Percentiles rank a stretch among this genome's conserved stretches.
phyloP scores from a whole-genome alignment of 2,329 filamentous ascomycete genomes.

The Zarea fungicola region DNA sequence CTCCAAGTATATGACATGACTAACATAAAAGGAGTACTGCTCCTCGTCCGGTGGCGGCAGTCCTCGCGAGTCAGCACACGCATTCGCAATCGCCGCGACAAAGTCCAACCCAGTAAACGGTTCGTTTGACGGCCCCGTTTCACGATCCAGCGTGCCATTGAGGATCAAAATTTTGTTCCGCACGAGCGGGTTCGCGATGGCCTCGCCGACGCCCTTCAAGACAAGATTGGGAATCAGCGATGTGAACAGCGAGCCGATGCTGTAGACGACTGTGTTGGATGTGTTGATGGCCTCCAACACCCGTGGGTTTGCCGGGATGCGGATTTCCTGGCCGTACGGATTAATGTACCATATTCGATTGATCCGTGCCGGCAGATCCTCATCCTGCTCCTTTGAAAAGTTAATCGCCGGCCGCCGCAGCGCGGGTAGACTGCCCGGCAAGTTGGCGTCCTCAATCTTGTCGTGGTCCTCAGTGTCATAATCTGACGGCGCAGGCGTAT shows the following conservation, averaged over 20 bases:
- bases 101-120: constrained; percentile 77
- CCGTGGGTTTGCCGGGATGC: constrained; percentile 74
- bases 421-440: constrained; percentile 74
- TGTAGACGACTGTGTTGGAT: constrained; percentile 73
- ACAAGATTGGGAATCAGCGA: constrained; percentile 80
- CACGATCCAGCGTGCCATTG: constrained; percentile 78
- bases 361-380: constrained; percentile 73
- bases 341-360: constrained; percentile 94
- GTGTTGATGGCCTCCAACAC: constrained; percentile 63
- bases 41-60: constrained; percentile 31
- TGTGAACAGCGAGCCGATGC: constrained; percentile 90
- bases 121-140: constrained; percentile 65
- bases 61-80: constrained; percentile 63
- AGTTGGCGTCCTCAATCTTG: constrained; percentile 70
- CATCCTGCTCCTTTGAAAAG: constrained; percentile 71
- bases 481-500: constrained; percentile 30
- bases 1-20: constrained; percentile 77
- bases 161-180: constrained; percentile 75
- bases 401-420: constrained; percentile 75
- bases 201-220: constrained; percentile 65
- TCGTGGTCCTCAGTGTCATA: constrained; percentile 53
- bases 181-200: constrained; percentile 38
- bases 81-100: constrained; percentile 70
- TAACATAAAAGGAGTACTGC: constrained; percentile 66
- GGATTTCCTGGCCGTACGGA: constrained; percentile 94